A percentile compares a stretch with the other conserved stretches of the same genome.
Conservation (phyloP, 768 basidiomycete genomes). For the Auricularia sp. region DNA sequence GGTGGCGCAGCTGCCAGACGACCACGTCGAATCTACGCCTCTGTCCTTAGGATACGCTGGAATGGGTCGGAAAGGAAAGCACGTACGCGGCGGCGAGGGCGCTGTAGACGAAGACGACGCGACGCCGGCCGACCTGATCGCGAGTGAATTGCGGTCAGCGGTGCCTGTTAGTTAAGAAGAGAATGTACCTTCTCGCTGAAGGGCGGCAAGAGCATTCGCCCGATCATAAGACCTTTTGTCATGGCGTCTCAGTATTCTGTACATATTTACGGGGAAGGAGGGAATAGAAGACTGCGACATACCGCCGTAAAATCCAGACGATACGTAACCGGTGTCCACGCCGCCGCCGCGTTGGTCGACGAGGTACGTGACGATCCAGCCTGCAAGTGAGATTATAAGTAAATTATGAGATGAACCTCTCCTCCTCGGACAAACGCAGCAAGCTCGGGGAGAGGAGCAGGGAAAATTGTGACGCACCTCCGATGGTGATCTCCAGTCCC, state of each 20-base stretch:
- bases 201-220: conserved; percentile 6
- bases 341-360: conserved; percentile 36
- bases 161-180: neutral
- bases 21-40: conserved; percentile 18
- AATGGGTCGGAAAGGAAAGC: neutral
- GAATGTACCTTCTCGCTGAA: conserved; percentile 1
- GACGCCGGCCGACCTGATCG: conserved; percentile 10
- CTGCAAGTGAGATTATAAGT: conserved; percentile 14
- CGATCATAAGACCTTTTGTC: conserved; percentile 3
- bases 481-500: conserved; percentile 11
- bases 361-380: conserved; percentile 48
- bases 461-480: too few relatives aligned
- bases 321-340: conserved; percentile 37
- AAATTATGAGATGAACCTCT: neutral
- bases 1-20: conserved; percentile 24
- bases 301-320: conserved; percentile 37
- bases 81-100: conserved; percentile 12
- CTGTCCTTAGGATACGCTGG: neutral
- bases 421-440: too few relatives aligned
- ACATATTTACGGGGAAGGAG: too few relatives aligned
- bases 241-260: too few relatives aligned
- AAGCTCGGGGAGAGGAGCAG: too few relatives aligned
- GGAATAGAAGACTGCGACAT: neutral
- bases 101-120: conserved; percentile 11
- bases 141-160: too few relatives aligned